These are phyloP conservation scores for Dendrostoma leiphaemia DNA, from an alignment of 2,329 filamentous ascomycete genomes.

Conservation along the genomic window DNA sequence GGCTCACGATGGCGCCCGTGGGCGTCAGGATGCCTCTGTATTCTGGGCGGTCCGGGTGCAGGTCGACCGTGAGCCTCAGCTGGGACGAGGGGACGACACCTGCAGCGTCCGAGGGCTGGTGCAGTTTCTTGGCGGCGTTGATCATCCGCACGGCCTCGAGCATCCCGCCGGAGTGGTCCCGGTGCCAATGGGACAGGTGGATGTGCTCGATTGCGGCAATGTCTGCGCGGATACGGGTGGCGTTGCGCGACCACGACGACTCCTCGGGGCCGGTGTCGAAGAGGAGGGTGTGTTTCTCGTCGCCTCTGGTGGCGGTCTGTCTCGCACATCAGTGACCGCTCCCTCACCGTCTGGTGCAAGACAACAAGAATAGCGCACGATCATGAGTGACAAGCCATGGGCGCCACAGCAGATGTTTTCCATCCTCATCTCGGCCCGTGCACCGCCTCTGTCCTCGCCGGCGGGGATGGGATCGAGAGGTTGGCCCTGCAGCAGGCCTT, in stretches of 20 bases:
- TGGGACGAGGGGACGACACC: slow-evolving; percentile 16
- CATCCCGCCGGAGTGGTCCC: slow-evolving; percentile 54
- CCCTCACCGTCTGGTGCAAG: background rate
- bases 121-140: slow-evolving; percentile 34
- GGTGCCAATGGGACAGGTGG: slow-evolving; percentile 53
- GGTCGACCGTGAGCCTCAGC: slow-evolving; percentile 38
- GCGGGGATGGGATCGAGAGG: slow-evolving; percentile 33
- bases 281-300: slow-evolving; percentile 43
- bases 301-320: slow-evolving; percentile 43
- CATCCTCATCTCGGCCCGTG: slow-evolving; percentile 44
- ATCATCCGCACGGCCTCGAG: slow-evolving; percentile 47
- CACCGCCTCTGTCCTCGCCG: slow-evolving; percentile 37
- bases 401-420: slow-evolving; percentile 51
- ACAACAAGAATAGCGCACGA: slow-evolving; percentile 34
- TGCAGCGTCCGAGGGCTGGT: no score
- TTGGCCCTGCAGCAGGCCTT: slow-evolving; percentile 40
- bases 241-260: slow-evolving; percentile 48
- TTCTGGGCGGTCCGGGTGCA: slow-evolving; percentile 51
- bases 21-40: slow-evolving; percentile 46
- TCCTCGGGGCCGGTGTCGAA: slow-evolving; percentile 55
- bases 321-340: no score
- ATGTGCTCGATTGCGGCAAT: slow-evolving; percentile 43
- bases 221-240: slow-evolving; percentile 39
- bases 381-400: slow-evolving; percentile 51
- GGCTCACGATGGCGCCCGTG: slow-evolving; percentile 37